Conservation (phyloP, 2,329 filamentous ascomycete genomes). For the Penicillium sp. region DNA sequence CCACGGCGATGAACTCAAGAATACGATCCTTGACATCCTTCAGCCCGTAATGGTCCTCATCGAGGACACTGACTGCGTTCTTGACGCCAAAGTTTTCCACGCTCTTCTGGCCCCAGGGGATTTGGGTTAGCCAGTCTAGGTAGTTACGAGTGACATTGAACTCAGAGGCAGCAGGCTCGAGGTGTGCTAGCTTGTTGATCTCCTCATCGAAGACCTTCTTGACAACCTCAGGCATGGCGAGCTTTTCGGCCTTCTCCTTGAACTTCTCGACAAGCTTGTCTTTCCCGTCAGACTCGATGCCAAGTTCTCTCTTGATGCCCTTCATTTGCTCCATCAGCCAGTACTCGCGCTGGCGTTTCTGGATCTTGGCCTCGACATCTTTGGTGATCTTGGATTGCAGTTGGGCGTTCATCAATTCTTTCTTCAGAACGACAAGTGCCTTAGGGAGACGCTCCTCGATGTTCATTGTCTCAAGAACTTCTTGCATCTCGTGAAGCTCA, state of each 20-base stretch:
- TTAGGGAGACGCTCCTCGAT: constrained; percentile 92
- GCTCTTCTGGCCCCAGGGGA: constrained; percentile 93
- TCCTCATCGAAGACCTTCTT: constrained; percentile 98
- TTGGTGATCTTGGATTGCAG: constrained; percentile 96
- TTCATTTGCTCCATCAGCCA: constrained; percentile 99
- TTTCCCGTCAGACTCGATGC: constrained; percentile 96
- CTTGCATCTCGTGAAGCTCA: constrained; percentile 86
- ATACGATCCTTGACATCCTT: constrained; percentile 99
- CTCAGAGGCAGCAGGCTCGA: constrained; percentile 93
- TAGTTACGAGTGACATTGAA: constrained; percentile 99
- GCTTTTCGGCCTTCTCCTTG: constrained; percentile 86
- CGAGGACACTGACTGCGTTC: constrained; percentile 83
- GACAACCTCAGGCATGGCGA: constrained; percentile 95
- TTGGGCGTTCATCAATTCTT: constrained; percentile 97
- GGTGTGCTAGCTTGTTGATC: constrained; percentile 90
- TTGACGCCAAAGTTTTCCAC: constrained; percentile 95
- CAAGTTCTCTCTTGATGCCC: constrained; percentile 90
- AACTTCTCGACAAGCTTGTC: constrained; percentile 98
- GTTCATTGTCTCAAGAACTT: constrained; percentile 82
- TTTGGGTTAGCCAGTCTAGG: constrained; percentile 96
- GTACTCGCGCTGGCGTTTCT: constrained; percentile 95
- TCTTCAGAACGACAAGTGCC: constrained; percentile 88
- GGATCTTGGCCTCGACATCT: constrained; percentile 95
- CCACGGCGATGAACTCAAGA: constrained; percentile 95
- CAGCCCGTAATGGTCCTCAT: constrained; percentile 94